Evolutionary conservation across 257 asterid genomes (phyloP).

Genomic region (Plantago elongata): DNA sequence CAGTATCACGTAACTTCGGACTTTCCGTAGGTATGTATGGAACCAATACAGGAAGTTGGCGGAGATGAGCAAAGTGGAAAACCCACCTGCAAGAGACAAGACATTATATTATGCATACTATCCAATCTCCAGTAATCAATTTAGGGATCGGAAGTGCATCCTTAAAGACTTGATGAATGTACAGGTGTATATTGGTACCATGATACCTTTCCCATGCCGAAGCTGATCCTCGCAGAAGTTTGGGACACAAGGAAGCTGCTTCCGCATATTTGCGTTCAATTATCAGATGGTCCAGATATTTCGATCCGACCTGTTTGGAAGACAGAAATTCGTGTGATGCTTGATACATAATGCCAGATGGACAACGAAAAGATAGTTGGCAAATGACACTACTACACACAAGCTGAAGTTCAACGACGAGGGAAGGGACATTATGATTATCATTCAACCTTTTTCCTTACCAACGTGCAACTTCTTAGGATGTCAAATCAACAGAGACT

Average conservation of each 20-base stretch:
- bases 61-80: conserved; percentile 97
- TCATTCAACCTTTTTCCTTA: background rate
- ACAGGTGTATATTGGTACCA: conserved; percentile 9
- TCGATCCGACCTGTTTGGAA: conserved; percentile 73
- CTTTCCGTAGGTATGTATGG: conserved; percentile 95
- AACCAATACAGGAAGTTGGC: conserved; percentile 93
- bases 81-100: conserved; percentile 67
- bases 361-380: too few relatives aligned
- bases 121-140: background rate
- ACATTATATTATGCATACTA: conserved; percentile 3
- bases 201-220: conserved; percentile 98
- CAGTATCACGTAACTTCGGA: conserved; percentile 94
- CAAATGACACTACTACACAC: too few relatives aligned
- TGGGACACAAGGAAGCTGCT: conserved; percentile 95
- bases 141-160: too few relatives aligned
- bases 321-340: conserved; percentile 15
- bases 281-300: conserved; percentile 92
- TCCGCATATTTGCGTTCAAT: conserved; percentile 93
- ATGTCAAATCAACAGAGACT: conserved; percentile 1
- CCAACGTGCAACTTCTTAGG: background rate
- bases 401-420: too few relatives aligned
- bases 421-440: too few relatives aligned
- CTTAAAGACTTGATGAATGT: background rate
- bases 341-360: too few relatives aligned
- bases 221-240: conserved; percentile 85